Evolutionary conservation across 768 basidiomycete species (phyloP).

Genomic region (Coprinopsis strossmayeri): DNA sequence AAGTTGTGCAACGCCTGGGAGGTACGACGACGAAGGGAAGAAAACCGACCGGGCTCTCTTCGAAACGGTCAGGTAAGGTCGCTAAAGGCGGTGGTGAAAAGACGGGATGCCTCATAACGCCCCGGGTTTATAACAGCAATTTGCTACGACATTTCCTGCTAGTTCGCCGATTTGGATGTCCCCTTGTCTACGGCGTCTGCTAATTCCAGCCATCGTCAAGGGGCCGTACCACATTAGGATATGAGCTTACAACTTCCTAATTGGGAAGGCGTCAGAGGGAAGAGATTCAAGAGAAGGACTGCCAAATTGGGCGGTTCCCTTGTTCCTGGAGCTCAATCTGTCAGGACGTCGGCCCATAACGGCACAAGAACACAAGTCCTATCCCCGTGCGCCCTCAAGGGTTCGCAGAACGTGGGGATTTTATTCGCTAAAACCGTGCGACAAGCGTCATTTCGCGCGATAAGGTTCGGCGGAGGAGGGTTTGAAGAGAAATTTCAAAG

Average conservation of each 20-base stretch:
- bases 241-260: slow-evolving; percentile 18
- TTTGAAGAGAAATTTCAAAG: slow-evolving; percentile 9
- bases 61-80: slow-evolving; percentile 26
- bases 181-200: slow-evolving; percentile 28
- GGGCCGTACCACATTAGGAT: slow-evolving; percentile 17
- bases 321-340: slow-evolving; percentile 18
- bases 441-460: neutral
- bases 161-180: slow-evolving; percentile 35
- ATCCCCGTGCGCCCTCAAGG: too few relatives aligned
- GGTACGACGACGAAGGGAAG: too few relatives aligned
- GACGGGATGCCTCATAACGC: slow-evolving; percentile 9
- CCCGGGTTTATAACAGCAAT: slow-evolving; percentile 31
- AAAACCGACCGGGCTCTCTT: slow-evolving; percentile 1
- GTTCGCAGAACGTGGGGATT: slow-evolving; percentile 16
- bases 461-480: slow-evolving; percentile 9
- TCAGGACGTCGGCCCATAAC: too few relatives aligned
- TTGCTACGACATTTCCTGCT: slow-evolving; percentile 24
- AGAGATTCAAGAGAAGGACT: slow-evolving; percentile 4
- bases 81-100: slow-evolving; percentile 21
- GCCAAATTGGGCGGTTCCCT: slow-evolving; percentile 28
- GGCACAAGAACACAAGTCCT: too few relatives aligned
- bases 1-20: neutral
- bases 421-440: neutral
- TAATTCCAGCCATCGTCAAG: slow-evolving; percentile 11
- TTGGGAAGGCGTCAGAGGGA: neutral